Evolutionary conservation across 2,329 filamentous ascomycete genomes (phyloP).

Genomic region (Ophiostoma ulmi): DNA sequence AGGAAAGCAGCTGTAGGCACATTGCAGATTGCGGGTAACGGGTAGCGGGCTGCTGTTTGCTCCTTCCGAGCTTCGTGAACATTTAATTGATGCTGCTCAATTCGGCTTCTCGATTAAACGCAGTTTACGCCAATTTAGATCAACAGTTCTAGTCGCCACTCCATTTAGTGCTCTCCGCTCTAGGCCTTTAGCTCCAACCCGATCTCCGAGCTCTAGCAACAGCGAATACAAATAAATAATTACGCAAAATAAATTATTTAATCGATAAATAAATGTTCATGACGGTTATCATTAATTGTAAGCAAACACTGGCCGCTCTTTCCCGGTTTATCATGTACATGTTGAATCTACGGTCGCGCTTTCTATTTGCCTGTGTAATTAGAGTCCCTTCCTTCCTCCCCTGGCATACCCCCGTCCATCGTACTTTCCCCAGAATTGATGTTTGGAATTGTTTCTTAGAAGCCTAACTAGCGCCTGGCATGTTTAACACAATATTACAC

Average conservation of each 20-base stretch:
- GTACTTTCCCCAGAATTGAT: slow-evolving; percentile 8
- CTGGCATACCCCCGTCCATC: neutral
- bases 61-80: neutral
- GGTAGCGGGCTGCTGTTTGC: neutral
- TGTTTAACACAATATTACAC: slow-evolving; percentile 11
- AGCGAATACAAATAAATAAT: neutral
- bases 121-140: neutral
- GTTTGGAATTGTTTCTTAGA: neutral
- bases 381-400: neutral
- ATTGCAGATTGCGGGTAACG: no score
- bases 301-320: neutral
- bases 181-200: slow-evolving; percentile 5
- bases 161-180: slow-evolving; percentile 3
- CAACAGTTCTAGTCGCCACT: neutral
- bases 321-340: neutral
- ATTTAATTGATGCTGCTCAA: neutral
- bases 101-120: neutral
- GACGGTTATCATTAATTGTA: neutral
- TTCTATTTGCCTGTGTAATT: neutral
- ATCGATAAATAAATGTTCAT: neutral
- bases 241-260: neutral
- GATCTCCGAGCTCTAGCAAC: neutral
- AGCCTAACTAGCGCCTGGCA: neutral
- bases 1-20: neutral
- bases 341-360: neutral